Base-by-base conservation (phyloP, 2,329 filamentous ascomycete species). In the Penicillium sp. region DNA sequence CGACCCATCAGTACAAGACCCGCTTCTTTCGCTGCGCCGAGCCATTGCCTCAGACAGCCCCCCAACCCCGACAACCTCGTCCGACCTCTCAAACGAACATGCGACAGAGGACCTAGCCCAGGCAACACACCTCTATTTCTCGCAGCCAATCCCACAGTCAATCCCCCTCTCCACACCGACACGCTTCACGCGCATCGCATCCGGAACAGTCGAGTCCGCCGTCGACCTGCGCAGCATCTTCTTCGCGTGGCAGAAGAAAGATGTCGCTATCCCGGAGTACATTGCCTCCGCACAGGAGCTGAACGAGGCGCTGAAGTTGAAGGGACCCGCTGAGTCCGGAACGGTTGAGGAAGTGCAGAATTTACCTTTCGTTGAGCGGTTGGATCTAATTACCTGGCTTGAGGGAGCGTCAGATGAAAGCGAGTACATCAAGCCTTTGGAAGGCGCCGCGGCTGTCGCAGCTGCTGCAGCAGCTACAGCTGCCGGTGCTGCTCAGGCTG, bases 231-330 rank as follows among this genome's bases (percentile, higher is more conserved):
- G 95, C 71, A 95, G 90, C 73, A 93, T 97, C 76, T 97, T 93
- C 80, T 96, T 98, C 72, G 92, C 92, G 55, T 99, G 92, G 91
- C 82, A 90, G 69, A 96, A 97, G 78, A 91, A 92, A 74, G 93
- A 98, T 78, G 87, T 89, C 54, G 87, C 89, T 54, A 92, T 96
- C 64, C 90, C 90, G 11, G 91, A 96, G 67, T 98, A 98, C 82
- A 95, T 97, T 76, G 86, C 89, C 26, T 88, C 89, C 0, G 90
- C 91, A 14, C 87, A 90, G 67, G 83, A 87, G 65, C 82, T 98
- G 55, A 96, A 96, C 72, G 87, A 90, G 50, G 87, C 91, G 69
- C 81, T 97, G 26, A 74, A 73, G 45, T 66, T 74, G 48, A 74
- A 72, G 56, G 65, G 66, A 67, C 72, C 39, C 65, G 66, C 54